Evolutionary conservation across 371 early-diverging fungal species (phyloP).

Genomic region (Mortierella sp.): DNA sequence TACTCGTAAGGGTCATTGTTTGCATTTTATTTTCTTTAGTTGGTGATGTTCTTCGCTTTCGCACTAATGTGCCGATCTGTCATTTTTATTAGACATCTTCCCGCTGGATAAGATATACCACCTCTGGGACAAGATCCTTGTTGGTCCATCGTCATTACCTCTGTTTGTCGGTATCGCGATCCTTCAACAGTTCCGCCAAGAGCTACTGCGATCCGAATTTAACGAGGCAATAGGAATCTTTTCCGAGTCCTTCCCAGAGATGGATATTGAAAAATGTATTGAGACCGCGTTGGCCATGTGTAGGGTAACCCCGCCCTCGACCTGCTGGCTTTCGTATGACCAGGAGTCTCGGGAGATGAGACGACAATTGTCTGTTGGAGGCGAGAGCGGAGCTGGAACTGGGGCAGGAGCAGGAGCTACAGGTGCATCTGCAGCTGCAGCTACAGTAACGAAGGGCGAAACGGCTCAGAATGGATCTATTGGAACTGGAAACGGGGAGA

Average conservation of each 20-base stretch:
- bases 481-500: not conserved
- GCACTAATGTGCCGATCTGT: not conserved
- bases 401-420: slow-evolving; percentile 3
- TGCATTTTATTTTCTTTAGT: not conserved
- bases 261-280: slow-evolving; percentile 82
- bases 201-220: slow-evolving; percentile 72
- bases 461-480: not conserved
- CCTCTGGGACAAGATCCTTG: slow-evolving; percentile 83
- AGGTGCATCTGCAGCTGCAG: too few relatives aligned
- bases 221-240: slow-evolving; percentile 76
- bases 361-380: slow-evolving; percentile 19
- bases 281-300: slow-evolving; percentile 78
- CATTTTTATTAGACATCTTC: slow-evolving; percentile 72
- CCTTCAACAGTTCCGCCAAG: slow-evolving; percentile 73
- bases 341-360: slow-evolving; percentile 46
- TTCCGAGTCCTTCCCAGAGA: slow-evolving; percentile 77
- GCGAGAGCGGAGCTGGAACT: not conserved
- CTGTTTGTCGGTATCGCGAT: slow-evolving; percentile 82
- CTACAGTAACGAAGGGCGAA: not conserved
- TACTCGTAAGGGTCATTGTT: slow-evolving; percentile 69
- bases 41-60: not conserved
- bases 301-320: slow-evolving; percentile 74
- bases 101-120: slow-evolving; percentile 84
- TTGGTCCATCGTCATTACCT: slow-evolving; percentile 75
- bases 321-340: slow-evolving; percentile 57